A percentile compares a stretch with the other conserved stretches of the same genome.
These are phyloP conservation scores for Crotalaria pallida DNA, from an alignment of 306 rosid genomes.

Conservation along the genomic window DNA sequence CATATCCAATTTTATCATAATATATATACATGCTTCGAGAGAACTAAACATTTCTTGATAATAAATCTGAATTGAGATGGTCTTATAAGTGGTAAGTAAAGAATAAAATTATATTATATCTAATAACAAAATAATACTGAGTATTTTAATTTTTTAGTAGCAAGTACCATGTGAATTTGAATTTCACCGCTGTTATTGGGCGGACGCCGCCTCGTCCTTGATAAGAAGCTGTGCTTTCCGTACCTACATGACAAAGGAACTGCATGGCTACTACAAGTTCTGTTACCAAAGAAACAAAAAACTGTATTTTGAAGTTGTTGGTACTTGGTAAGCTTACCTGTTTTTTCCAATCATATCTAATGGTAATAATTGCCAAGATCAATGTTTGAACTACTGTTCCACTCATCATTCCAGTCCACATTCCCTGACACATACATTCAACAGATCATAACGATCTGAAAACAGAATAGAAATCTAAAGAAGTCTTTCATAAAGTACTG, in stretches of 20 bases:
- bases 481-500: background rate
- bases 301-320: background rate
- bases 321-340: slow-evolving; percentile 40
- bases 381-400: slow-evolving; percentile 64
- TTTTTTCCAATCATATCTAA: slow-evolving; percentile 55
- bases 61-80: background rate
- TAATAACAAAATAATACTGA: too few species aligned
- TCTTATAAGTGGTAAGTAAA: too few species aligned
- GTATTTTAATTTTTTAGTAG: background rate
- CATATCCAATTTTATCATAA: background rate
- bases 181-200: slow-evolving; percentile 8
- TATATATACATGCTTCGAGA: background rate
- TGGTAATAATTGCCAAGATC: slow-evolving; percentile 34
- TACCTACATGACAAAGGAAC: slow-evolving; percentile 34
- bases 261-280: background rate
- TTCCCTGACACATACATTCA: slow-evolving; percentile 29
- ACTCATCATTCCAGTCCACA: slow-evolving; percentile 63
- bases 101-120: too few species aligned
- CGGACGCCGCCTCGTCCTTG: slow-evolving; percentile 18
- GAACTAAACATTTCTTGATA: background rate
- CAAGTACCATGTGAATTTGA: background rate
- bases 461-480: background rate
- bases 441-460: background rate
- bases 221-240: slow-evolving; percentile 33
- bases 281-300: background rate